Conservation (phyloP, 1,139 yeast species). For the Yamadazyma blattariae region DNA sequence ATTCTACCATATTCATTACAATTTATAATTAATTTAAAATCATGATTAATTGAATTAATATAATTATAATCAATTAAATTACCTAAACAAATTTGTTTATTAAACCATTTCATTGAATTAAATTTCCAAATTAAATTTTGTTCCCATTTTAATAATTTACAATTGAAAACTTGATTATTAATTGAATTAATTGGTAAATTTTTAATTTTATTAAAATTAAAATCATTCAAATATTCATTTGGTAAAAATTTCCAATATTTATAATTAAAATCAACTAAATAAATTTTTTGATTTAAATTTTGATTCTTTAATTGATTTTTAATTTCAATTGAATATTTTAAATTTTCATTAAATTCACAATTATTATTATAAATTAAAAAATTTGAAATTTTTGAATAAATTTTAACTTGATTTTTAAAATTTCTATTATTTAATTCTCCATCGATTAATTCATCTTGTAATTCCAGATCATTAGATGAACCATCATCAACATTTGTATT, state of each 20-base stretch:
- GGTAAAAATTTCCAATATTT: constrained; percentile 17
- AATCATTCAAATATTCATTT: constrained; percentile 13
- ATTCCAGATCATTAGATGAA: no score
- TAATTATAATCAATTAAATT: constrained; percentile 32
- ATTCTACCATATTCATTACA: constrained; percentile 35
- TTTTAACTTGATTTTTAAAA: constrained; percentile 26
- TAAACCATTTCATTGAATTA: constrained; percentile 30
- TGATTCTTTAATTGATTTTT: constrained; percentile 1
- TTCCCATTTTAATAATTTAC: constrained; percentile 30
- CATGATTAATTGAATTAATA: constrained; percentile 14
- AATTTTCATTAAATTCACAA: constrained; percentile 12
- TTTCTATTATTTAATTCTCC: constrained; percentile 30
- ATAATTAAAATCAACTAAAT: constrained; percentile 17
- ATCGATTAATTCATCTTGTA: background rate
- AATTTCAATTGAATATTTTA: constrained; percentile 13
- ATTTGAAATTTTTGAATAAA: constrained; percentile 33
- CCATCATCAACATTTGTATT: no score
- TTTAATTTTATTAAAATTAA: constrained; percentile 13
- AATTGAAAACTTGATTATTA: constrained; percentile 17
- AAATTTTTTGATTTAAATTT: constrained; percentile 11
- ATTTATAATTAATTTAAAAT: constrained; percentile 31
- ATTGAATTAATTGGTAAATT: constrained; percentile 18
- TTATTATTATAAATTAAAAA: constrained; percentile 31
- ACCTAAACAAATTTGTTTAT: constrained; percentile 29
- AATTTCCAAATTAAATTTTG: constrained; percentile 37